Conservation (phyloP, 768 basidiomycete genomes). For the Holtermannia corniformis region DNA sequence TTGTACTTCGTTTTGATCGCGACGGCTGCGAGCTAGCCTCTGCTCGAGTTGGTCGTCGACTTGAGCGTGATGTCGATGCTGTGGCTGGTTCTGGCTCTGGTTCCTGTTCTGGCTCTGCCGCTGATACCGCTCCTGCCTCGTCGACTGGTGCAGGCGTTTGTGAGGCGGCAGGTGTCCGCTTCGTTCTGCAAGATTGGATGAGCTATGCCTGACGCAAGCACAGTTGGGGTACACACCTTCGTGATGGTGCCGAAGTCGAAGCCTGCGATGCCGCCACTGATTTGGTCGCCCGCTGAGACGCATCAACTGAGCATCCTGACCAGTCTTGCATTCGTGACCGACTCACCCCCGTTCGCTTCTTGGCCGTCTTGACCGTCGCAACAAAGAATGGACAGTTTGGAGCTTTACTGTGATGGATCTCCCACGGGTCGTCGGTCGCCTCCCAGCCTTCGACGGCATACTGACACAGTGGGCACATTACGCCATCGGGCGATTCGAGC, state of each 20-base stretch:
- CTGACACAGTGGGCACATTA: conserved; percentile 76
- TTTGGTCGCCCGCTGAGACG: neutral
- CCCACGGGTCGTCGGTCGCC: conserved; percentile 72
- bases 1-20: conserved; percentile 3
- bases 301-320: no score
- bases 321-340: no score
- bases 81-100: conserved; percentile 1
- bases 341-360: neutral
- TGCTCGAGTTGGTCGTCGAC: conserved; percentile 1
- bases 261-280: neutral
- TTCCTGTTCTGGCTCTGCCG: conserved; percentile 10
- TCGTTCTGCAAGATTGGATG: conserved; percentile 2
- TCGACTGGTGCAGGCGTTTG: no score
- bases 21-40: neutral
- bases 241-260: neutral
- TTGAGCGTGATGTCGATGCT: conserved; percentile 2
- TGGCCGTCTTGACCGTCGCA: conserved; percentile 2
- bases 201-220: neutral
- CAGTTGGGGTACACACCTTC: neutral
- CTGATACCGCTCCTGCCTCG: no score
- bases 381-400: conserved; percentile 51
- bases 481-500: conserved; percentile 60
- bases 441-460: conserved; percentile 79
- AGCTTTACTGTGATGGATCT: conserved; percentile 64
- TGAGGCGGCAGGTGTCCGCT: conserved; percentile 11